phyloP scores from a whole-genome alignment of 2,329 filamentous ascomycete species.

The Pseudocercospora eumusae region DNA sequence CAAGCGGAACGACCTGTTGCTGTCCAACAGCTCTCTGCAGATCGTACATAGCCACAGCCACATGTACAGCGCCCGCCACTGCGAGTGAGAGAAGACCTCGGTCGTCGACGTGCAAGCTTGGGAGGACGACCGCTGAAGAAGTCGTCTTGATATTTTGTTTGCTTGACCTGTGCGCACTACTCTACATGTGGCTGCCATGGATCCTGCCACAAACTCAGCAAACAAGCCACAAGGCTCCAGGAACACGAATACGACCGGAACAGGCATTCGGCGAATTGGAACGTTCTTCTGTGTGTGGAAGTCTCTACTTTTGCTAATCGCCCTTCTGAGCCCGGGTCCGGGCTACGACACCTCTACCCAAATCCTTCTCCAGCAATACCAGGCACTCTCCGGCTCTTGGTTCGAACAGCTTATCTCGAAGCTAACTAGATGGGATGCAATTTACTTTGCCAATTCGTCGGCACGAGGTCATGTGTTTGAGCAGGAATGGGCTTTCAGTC shows the following conservation, averaged over 20 bases:
- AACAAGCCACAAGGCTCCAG: not conserved
- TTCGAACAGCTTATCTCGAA: slow-evolving; percentile 53
- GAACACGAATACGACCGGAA: slow-evolving; percentile 9
- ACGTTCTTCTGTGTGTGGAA: slow-evolving; percentile 66
- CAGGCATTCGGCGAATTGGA: slow-evolving; percentile 24
- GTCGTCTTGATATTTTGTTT: not conserved
- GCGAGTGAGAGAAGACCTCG: not conserved
- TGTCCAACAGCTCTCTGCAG: slow-evolving; percentile 3
- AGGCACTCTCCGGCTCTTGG: slow-evolving; percentile 16
- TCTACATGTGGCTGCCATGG: slow-evolving; percentile 3
- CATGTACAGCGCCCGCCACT: not conserved
- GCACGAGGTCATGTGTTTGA: slow-evolving; percentile 65
- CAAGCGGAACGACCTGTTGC: not conserved
- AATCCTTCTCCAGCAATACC: slow-evolving; percentile 46
- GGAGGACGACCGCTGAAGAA: not conserved
- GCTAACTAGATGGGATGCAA: slow-evolving; percentile 76
- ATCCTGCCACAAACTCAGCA: slow-evolving; percentile 3
- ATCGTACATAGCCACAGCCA: not conserved
- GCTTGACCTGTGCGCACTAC: not conserved
- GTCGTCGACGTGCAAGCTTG: not conserved
- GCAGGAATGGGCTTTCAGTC: slow-evolving; percentile 84
- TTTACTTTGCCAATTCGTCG: slow-evolving; percentile 70
- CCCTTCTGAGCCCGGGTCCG: slow-evolving; percentile 57
- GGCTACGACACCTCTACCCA: slow-evolving; percentile 79
- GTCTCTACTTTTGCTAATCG: slow-evolving; percentile 62